phyloP scores from a whole-genome alignment of 108 stramenopile species.

The Skeletonema menzelii region DNA sequence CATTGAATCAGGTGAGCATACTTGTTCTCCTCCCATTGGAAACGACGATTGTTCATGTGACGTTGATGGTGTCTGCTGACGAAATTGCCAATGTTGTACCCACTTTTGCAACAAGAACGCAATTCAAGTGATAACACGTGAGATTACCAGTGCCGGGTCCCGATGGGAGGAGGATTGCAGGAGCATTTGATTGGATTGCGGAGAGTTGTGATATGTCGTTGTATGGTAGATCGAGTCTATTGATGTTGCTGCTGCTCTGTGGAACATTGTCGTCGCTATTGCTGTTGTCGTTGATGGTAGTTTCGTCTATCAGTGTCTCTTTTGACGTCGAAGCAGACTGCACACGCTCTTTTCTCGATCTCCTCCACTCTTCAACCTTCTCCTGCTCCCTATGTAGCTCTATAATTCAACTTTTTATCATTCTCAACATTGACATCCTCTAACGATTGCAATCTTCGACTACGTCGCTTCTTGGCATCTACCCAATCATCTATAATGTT shows the following conservation, averaged over 20 bases:
- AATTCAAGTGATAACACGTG: slow-evolving; percentile 48
- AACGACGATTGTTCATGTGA: no score
- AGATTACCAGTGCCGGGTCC: slow-evolving; percentile 61
- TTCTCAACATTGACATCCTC: slow-evolving; percentile 9
- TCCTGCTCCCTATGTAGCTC: not conserved
- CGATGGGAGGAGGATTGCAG: slow-evolving; percentile 52
- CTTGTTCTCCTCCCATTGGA: no score
- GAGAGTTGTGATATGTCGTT: slow-evolving; percentile 44
- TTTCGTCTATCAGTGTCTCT: not conserved
- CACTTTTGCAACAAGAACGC: slow-evolving; percentile 43
- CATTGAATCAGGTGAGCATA: not conserved
- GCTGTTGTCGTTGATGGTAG: not conserved
- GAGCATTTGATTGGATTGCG: slow-evolving; percentile 51
- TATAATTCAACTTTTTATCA: slow-evolving; percentile 5
- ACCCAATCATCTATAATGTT: slow-evolving; percentile 3
- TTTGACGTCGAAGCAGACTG: not conserved
- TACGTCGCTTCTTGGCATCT: slow-evolving; percentile 20
- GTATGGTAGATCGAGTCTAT: slow-evolving; percentile 24
- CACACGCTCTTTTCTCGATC: not conserved
- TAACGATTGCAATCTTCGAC: slow-evolving; percentile 19
- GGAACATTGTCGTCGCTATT: not conserved
- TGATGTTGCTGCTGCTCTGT: slow-evolving; percentile 1
- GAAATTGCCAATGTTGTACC: not conserved
- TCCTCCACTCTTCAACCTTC: not conserved
- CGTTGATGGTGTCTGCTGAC: no score